Base-by-base conservation (phyloP, 768 basidiomycete species). In the Pulveroboletus sp. region DNA sequence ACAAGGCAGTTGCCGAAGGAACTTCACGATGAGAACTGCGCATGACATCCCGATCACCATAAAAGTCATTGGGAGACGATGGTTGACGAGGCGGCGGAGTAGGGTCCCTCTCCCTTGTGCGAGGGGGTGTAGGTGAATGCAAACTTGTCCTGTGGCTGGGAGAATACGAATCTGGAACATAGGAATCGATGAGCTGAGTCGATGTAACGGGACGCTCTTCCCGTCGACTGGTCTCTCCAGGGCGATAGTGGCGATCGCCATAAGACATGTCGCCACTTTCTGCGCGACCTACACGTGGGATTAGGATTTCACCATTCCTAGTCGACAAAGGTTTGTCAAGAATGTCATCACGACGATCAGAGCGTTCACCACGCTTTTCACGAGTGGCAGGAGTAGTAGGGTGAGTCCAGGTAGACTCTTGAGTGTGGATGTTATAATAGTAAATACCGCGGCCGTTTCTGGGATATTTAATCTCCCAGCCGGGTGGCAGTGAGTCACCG, bases 221-320 rank as follows among this genome's bases (percentile, higher is more conserved):
- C 18, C 66, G 55, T 3, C 66, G 60, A 51, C 32, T 41, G 10
- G 56, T 39, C 32, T 68, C 66, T 39, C 63, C 72, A 31, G 83
- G 82, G 42, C 82, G 78, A 63, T 86, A 86, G 63, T 85, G 81
- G 27, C 85, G 77, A 62, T 85, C 85, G 49, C 77, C 71, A 48
- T 76, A 81, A 15, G 80, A 75, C 48, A 84, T 72, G 56, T 57
- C 53, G 35, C 51, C 56, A 18, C 46, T 47, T 39, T 70, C 70
- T 26, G 59, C 37, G 12, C 62, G 64, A 59, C 65, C 61, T 60
- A 60, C 47, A 58, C 65, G 66, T 57, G 63, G 54, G 27, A 50
- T 51, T 15, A 51, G 31, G 55, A 45, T 28, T 36, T 61, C 60
- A 50, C 45, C 55, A 49, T 51, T 66, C 59, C 58, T 66, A 47